Evolutionary conservation across 352 stramenopile genomes (phyloP), one percentile per base, ranked within the genome.

Genomic region (Phytophthora pistaciae): DNA sequence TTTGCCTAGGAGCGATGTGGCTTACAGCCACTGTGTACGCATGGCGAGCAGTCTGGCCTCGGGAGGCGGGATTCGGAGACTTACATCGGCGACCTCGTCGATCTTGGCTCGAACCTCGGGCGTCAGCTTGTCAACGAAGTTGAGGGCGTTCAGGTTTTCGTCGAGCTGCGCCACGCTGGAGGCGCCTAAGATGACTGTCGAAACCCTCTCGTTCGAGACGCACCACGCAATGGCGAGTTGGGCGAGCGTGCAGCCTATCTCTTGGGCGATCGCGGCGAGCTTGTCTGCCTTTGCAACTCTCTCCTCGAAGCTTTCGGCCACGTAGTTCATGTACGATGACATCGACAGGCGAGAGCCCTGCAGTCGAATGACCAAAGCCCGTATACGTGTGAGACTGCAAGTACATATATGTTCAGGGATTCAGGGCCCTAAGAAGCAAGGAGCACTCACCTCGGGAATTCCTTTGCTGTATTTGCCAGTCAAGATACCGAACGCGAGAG

Each of bases 381-480:
- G 29, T 33, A 18, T 10, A 50, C n/a, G 42, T 23, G 42, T 21
- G 7, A 50, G 42, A 13, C 3, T 50, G 3, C 1, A 29, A 5
- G 27, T 29, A 27, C 25, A 21, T 21, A 4, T 10, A 13, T 21
- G 18, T 18, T 18, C 13, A 44, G 38, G 38, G 16, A 44, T 44
- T 44, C 16, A 44, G 27, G 27, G 27, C 6, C 27, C 27, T 29
- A 3, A 29, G 27, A 5, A 46, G 3, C 20, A 50, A 18, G 6
- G 5, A 33, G 36, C 18, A 14, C 56, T 63, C 31, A 75, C 85
- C 6, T 76, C 70, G 10, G 73, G 79, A 33, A 84, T 81, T 11
- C 76, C 83, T n/a, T 80, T 83, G 74, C 77, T 87, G 82, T 93
- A 93, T 64, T 94, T 94, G 66, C 84, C 84, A 48, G 87, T 91